Conservation (phyloP, 257 asterid genomes). For the Paraleonurus japonicus region DNA sequence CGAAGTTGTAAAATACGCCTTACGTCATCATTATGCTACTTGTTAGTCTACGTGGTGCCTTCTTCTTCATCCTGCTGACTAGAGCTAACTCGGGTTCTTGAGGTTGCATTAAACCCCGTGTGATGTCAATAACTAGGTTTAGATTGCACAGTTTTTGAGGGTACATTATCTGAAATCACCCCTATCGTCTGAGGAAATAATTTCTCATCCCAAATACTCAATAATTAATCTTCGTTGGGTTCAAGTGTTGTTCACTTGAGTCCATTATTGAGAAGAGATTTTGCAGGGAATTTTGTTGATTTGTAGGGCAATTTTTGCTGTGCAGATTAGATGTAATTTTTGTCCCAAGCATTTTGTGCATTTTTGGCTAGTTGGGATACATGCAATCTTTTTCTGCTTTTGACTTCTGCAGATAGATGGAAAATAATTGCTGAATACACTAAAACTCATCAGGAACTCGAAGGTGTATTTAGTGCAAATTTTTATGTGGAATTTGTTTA, state of each 20-base stretch:
- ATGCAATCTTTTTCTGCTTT: not conserved
- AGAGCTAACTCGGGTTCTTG: slow-evolving; percentile 29
- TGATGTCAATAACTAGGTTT: slow-evolving; percentile 29
- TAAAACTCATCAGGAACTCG: not conserved
- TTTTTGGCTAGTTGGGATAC: not conserved
- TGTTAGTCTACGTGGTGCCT: slow-evolving; percentile 15
- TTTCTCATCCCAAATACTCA: slow-evolving; percentile 21
- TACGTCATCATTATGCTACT: slow-evolving; percentile 50
- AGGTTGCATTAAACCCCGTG: slow-evolving; percentile 21
- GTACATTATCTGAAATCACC: slow-evolving; percentile 20
- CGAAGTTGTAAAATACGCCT: slow-evolving; percentile 72
- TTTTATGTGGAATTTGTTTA: too few relatives aligned
- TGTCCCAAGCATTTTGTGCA: not conserved
- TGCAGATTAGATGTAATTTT: slow-evolving; percentile 26
- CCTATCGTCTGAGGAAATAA: slow-evolving; percentile 30
- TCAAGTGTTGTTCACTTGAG: slow-evolving; percentile 27
- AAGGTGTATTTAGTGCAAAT: too few relatives aligned
- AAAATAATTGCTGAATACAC: not conserved
- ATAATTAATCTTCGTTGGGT: slow-evolving; percentile 38
- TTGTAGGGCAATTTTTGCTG: slow-evolving; percentile 36
- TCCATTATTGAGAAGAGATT: slow-evolving; percentile 37
- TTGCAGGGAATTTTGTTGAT: slow-evolving; percentile 29
- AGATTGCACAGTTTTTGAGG: slow-evolving; percentile 37
- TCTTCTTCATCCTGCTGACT: slow-evolving; percentile 26
- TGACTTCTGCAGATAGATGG: not conserved